phyloP scores from a whole-genome alignment of 2,329 filamentous ascomycete genomes.

The Gremmenia infestans region DNA sequence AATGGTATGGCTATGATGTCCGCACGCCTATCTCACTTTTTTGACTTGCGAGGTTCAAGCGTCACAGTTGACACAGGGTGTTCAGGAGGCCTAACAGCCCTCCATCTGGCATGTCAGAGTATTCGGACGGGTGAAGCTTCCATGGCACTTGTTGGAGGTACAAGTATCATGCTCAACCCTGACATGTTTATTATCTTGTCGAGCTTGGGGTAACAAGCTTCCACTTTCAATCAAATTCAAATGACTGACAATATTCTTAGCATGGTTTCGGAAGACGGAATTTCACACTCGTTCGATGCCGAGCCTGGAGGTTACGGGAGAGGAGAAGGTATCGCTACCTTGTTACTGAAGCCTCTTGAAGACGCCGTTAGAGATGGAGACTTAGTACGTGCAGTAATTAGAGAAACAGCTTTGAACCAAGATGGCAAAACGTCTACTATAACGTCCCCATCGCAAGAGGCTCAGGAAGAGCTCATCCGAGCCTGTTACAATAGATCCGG shows the following conservation, averaged over 20 bases:
- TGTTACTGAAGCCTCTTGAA: slow-evolving; percentile 53
- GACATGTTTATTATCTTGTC: slow-evolving; percentile 9
- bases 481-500: slow-evolving; percentile 2
- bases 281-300: slow-evolving; percentile 48
- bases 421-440: slow-evolving; percentile 51
- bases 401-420: slow-evolving; percentile 47
- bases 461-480: slow-evolving; percentile 31
- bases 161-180: slow-evolving; percentile 4
- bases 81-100: slow-evolving; percentile 36
- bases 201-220: neutral
- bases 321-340: slow-evolving; percentile 53
- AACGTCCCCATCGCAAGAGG: slow-evolving; percentile 44
- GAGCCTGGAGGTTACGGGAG: slow-evolving; percentile 58
- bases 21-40: slow-evolving; percentile 34
- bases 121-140: neutral
- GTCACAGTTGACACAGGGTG: slow-evolving; percentile 44
- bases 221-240: neutral
- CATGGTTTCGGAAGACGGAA: neutral
- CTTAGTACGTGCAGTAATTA: slow-evolving; percentile 49
- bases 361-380: slow-evolving; percentile 57
- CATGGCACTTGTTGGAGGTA: slow-evolving; percentile 24
- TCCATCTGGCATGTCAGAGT: slow-evolving; percentile 8
- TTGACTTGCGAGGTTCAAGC: slow-evolving; percentile 35
- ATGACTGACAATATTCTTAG: neutral
- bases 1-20: too few species aligned